Percentiles rank a stretch among this genome's conserved stretches.
These are phyloP conservation scores for Aspergillus melleus DNA, from an alignment of 2,329 filamentous ascomycete genomes.

Conservation along the genomic window DNA sequence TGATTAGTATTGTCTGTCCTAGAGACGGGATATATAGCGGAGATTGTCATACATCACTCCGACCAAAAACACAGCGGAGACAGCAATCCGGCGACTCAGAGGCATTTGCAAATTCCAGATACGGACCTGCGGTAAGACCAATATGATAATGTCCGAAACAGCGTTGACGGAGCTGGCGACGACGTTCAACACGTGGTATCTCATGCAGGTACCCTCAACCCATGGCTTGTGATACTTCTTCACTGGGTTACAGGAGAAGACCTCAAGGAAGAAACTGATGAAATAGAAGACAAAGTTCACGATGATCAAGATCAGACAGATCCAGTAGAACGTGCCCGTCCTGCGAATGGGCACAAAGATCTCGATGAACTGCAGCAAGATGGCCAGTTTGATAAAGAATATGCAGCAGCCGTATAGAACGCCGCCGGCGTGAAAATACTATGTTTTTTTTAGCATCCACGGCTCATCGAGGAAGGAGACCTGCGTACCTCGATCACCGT, in stretches of 20 bases:
- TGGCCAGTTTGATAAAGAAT: not conserved
- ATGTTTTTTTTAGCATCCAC: not conserved
- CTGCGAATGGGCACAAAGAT: not conserved
- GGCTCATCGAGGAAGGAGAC: not conserved
- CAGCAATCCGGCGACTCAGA: not conserved
- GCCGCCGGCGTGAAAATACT: not conserved
- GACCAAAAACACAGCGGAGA: not conserved
- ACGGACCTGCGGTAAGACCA: not conserved
- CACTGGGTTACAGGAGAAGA: conserved; percentile 6
- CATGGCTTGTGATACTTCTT: not conserved
- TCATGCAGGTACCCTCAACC: not conserved
- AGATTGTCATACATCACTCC: not conserved
- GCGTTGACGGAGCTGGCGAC: not conserved
- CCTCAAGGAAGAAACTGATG: not conserved
- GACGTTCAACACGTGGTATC: not conserved
- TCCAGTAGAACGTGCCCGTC: not conserved
- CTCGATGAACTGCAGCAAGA: not conserved
- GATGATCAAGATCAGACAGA: not conserved
- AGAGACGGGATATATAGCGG: not conserved
- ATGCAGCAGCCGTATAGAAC: not conserved
- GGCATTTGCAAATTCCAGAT: conserved; percentile 1
- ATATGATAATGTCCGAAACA: not conserved
- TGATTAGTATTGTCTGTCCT: not conserved
- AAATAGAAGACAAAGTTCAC: not conserved
- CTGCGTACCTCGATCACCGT: not conserved